Evolutionary conservation across 140 eudicot species (phyloP).

Genomic region (Oenanthe javanica): DNA sequence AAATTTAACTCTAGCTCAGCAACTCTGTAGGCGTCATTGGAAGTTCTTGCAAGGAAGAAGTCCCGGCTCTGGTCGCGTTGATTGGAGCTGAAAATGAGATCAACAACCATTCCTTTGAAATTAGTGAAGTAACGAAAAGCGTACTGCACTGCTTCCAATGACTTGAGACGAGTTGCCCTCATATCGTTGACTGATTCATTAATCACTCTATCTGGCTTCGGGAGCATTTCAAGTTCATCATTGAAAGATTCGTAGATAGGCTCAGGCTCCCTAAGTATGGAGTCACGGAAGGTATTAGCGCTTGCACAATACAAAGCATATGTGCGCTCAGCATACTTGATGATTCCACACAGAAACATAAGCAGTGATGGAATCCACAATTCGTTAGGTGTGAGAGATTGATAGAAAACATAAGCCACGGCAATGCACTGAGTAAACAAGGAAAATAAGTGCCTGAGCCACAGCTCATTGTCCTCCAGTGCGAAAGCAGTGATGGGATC

Average conservation of each 20-base stretch:
- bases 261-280: constrained; percentile 28
- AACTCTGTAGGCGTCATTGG: not conserved
- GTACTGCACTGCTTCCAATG: not conserved
- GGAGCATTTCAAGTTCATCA: too few relatives aligned
- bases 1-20: too few relatives aligned
- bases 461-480: too few relatives aligned
- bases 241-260: too few relatives aligned
- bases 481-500: too few relatives aligned
- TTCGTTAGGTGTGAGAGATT: constrained; percentile 22
- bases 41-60: constrained; percentile 35
- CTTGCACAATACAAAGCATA: constrained; percentile 46
- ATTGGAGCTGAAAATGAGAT: constrained; percentile 28
- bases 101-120: constrained; percentile 12
- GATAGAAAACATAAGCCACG: constrained; percentile 34
- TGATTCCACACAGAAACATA: constrained; percentile 40
- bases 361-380: constrained; percentile 38
- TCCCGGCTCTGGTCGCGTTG: constrained; percentile 35
- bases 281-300: constrained; percentile 34
- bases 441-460: too few relatives aligned
- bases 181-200: too few relatives aligned
- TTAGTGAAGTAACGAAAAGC: constrained; percentile 1
- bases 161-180: too few relatives aligned
- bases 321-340: constrained; percentile 46
- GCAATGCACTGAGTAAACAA: constrained; percentile 5
- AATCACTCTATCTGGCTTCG: too few relatives aligned